phyloP scores from a whole-genome alignment of 2,329 filamentous ascomycete species.

The Calonectria crousiana region DNA sequence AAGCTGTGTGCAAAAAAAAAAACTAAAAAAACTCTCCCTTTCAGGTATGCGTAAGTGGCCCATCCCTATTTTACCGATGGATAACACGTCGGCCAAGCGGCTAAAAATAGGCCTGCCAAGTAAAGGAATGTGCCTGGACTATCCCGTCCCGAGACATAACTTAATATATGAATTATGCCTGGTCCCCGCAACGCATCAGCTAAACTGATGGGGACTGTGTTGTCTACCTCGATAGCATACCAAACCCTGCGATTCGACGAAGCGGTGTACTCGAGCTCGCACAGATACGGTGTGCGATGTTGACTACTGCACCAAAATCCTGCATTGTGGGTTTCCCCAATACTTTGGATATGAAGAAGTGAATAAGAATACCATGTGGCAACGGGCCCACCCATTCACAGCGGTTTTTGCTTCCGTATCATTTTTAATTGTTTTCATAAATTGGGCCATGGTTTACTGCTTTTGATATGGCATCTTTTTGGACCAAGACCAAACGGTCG shows the following conservation, averaged over 20 bases:
- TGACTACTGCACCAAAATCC: not conserved
- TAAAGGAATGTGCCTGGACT: slow-evolving; percentile 3
- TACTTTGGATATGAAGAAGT: not conserved
- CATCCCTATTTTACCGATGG: not conserved
- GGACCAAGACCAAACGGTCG: not conserved
- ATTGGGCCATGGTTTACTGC: not conserved
- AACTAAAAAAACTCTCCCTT: not conserved
- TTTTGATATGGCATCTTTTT: not conserved
- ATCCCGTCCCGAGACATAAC: slow-evolving; percentile 10
- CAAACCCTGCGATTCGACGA: not conserved
- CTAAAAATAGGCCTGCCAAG: slow-evolving; percentile 8
- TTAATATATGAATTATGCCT: slow-evolving; percentile 8
- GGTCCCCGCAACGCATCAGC: not conserved
- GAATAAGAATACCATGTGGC: not conserved
- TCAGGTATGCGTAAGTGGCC: not conserved
- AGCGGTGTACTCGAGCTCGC: not conserved
- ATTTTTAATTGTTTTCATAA: not conserved
- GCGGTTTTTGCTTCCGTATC: not conserved
- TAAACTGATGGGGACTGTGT: not conserved
- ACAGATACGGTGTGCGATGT: not conserved
- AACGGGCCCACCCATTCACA: not conserved
- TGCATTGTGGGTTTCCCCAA: not conserved
- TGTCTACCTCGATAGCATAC: not conserved
- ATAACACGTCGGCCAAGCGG: not conserved
- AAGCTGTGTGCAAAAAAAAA: not conserved